Evolutionary conservation across 495 filamentous ascomycete genomes (phyloP).

Genomic region (Penicillium ucsense): DNA sequence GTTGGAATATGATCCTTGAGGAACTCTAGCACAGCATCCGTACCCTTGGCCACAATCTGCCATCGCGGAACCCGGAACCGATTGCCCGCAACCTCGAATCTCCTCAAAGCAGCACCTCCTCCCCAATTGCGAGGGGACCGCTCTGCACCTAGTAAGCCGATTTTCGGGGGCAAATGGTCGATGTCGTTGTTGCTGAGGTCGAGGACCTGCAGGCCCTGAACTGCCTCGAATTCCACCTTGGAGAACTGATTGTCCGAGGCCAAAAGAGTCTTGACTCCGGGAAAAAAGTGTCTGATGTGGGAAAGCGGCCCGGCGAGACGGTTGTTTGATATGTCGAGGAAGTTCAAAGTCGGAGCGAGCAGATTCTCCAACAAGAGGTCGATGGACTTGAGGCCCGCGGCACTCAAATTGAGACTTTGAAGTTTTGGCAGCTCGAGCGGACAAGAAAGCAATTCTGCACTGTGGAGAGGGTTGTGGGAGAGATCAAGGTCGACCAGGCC

Average conservation of each 20-base stretch:
- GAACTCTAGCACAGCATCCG: constrained; percentile 77
- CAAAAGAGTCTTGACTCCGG: constrained; percentile 54
- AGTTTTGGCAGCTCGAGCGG: constrained; percentile 61
- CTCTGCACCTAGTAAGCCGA: constrained; percentile 59
- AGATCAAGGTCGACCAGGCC: constrained; percentile 68
- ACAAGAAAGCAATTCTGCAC: constrained; percentile 46
- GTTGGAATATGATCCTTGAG: constrained; percentile 66
- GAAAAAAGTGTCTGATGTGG: constrained; percentile 45
- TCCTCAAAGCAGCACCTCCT: constrained; percentile 30
- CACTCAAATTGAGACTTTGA: constrained; percentile 61
- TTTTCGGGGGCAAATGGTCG: constrained; percentile 58
- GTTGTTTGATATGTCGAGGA: constrained; percentile 74
- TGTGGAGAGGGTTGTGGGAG: constrained; percentile 66
- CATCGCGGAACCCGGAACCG: constrained; percentile 78
- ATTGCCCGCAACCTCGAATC: constrained; percentile 66
- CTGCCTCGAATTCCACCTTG: constrained; percentile 60
- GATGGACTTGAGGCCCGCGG: constrained; percentile 58
- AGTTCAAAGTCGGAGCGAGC: constrained; percentile 58
- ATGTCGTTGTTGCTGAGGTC: constrained; percentile 82
- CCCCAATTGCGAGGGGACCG: constrained; percentile 33
- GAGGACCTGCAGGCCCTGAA: constrained; percentile 64
- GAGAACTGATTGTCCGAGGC: constrained; percentile 68
- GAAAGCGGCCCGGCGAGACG: constrained; percentile 59
- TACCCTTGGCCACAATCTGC: constrained; percentile 79
- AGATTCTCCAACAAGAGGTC: constrained; percentile 52